Evolutionary conservation across 805 yeast genomes (phyloP), one percentile per base, ranked within the genome.

Genomic region (Wickerhamomyces queroliae): DNA sequence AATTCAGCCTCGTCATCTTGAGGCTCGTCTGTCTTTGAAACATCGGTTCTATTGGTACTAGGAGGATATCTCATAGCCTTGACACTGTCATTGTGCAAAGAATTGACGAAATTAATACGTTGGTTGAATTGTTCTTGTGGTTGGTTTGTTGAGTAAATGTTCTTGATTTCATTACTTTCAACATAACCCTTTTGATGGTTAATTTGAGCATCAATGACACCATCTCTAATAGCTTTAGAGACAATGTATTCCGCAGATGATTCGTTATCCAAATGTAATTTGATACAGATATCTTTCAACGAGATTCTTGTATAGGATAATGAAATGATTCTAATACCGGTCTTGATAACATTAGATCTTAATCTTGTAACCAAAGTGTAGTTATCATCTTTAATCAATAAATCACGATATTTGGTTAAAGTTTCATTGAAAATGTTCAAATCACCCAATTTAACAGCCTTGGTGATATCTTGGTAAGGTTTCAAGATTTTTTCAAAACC

Each of bases 231-330:
- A 20, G 97, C 93, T 68, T 93, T 91, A 28, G 96, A 87, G 18
- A 93, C 96, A 61, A 93, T 89, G 61, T 91, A 93, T 67, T 93
- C 99, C 1, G 96, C 95, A 52, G 91, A 82, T 56, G 93, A 90
- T 67, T 93, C 99, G 36, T 90, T 81, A 55, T 91, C 99, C 46
- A 93, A 74, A 51, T 85, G 89, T 58, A 93, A 75, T 58, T 91
- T 87, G 53, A 93, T 75, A 63, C 99, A 93, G 41, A 93, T 89
- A 58, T 93, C 99, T 62, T 83, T 85, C 53, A 93, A 73, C 4
- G 97, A 86, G 45, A 93, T 93, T 59, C 78, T 81, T 44, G 93
- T 84, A 67, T 93, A 93, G 7, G 96, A 81, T 53, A 93, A 69
- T 11, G 96, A 86, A 56, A 93, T 87, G 55, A 87, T 84, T 62